These are phyloP conservation scores for Tilletia setariae DNA, from an alignment of 1,284 basidiomycete genomes.

Conservation along the genomic window DNA sequence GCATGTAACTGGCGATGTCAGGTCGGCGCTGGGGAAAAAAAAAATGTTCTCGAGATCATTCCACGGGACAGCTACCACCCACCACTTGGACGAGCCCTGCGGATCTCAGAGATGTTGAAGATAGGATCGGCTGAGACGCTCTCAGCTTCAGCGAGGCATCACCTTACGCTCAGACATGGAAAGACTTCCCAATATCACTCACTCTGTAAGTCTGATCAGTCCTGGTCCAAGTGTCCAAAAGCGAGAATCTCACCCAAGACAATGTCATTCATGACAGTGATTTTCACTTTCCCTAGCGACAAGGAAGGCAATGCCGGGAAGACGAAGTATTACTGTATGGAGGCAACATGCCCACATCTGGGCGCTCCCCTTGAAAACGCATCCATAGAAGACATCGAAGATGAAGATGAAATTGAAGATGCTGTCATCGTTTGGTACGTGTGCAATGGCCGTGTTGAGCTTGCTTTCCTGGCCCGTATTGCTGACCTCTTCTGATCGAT, in stretches of 20 bases:
- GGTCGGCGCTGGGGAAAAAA: too few species aligned
- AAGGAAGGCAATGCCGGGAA: background rate
- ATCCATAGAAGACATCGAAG: conserved; percentile 62
- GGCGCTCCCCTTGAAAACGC: conserved; percentile 79
- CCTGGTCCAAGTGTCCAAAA: background rate
- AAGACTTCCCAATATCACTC: conserved; percentile 40
- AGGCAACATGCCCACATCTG: conserved; percentile 76
- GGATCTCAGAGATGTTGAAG: conserved; percentile 2
- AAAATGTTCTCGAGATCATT: too few species aligned
- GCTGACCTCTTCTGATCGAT: background rate
- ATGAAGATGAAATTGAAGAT: conserved; percentile 43
- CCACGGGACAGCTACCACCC: background rate
- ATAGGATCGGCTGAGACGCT: conserved; percentile 25
- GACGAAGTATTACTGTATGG: conserved; percentile 68
- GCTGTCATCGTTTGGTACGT: conserved; percentile 60
- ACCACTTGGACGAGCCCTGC: background rate
- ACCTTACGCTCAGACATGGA: conserved; percentile 38
- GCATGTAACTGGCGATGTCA: too few species aligned
- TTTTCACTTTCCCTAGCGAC: conserved; percentile 38
- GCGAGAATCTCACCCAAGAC: background rate
- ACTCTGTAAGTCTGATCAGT: conserved; percentile 25
- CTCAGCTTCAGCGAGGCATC: conserved; percentile 36
- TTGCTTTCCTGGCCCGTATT: background rate
- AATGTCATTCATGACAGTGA: conserved; percentile 18
- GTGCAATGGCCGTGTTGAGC: background rate